Conservation (phyloP, 1,284 basidiomycete genomes). For the Ganoderma meredithae region DNA sequence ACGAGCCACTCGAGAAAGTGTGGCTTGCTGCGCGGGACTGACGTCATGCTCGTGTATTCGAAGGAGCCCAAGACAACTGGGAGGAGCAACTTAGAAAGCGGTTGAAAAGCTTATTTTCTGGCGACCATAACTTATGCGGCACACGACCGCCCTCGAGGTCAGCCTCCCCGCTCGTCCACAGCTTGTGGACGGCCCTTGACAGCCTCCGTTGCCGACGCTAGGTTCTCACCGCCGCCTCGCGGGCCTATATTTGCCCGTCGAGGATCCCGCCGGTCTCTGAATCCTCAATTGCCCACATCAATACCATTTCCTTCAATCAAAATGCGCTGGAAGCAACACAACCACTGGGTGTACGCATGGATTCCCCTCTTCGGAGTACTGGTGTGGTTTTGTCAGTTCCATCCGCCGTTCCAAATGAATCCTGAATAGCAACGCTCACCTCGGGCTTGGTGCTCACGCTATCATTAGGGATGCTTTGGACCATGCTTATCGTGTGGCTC, state of each 20-base stretch:
- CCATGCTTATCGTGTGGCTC: slow-evolving; percentile 75
- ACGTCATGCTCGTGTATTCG: background rate
- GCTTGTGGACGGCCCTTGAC: background rate
- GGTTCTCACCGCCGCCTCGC: background rate
- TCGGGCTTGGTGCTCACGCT: too few relatives aligned
- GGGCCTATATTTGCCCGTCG: background rate
- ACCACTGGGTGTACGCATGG: slow-evolving; percentile 68
- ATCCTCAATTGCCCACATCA: too few relatives aligned
- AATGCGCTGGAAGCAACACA: slow-evolving; percentile 40
- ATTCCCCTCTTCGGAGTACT: slow-evolving; percentile 65
- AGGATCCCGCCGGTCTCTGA: background rate
- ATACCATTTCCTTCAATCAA: background rate
- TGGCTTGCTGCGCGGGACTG: background rate
- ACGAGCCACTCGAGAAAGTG: background rate
- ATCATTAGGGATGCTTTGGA: slow-evolving; percentile 57
- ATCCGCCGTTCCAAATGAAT: background rate
- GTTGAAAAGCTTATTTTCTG: background rate
- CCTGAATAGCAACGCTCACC: background rate
- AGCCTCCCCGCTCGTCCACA: background rate
- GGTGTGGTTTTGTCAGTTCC: slow-evolving; percentile 68
- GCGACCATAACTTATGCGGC: background rate
- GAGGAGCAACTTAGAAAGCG: slow-evolving; percentile 1
- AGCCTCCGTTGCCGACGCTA: background rate
- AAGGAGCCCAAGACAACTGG: too few relatives aligned
- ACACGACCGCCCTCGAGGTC: background rate